Evolutionary conservation across 805 yeast species (phyloP), one percentile per base, ranked within the genome.

Genomic region (Candida sithepensis): DNA sequence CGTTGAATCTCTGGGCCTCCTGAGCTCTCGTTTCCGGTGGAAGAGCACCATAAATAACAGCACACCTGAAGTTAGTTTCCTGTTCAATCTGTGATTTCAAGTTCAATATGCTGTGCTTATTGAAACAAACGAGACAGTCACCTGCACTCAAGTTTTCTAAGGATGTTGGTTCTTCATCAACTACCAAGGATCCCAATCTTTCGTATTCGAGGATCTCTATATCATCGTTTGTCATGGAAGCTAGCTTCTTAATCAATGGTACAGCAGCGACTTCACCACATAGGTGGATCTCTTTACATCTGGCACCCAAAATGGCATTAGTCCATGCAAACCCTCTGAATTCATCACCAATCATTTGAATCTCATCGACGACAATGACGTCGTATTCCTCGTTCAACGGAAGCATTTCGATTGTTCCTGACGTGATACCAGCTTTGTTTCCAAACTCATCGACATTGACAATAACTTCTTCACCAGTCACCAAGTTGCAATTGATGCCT

Each of bases 391-490:
- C 77, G 41, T 70, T 71, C 38, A 81, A 54, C n/a, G 91, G 86
- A 18, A 89, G 73, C 98, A 94, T 92, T 61, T 94, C 99, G 18
- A 92, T 84, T 0, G 99, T 94, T 2, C 97, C 96, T 10, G 94
- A 81, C 1, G 92, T 81, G 16, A 90, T 65, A 1, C 79, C 78
- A 6, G 96, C 92, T n/a, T 75, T 71, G 43, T 79, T 78, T 2
- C 96, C 97, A 52, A 69, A 73, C 32, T 73, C 75, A 61, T 88
- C 96, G 3, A 78, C 54, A 49, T 83, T 85, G 2, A 83, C 79
- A 14, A 88, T 74, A 13, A 92, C 82, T 64, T 94, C 97, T 60
- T 94, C 99, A n/a, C 99, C 99, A 0, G 99, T 94, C 34, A 89
- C 71, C 43, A 94, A 69, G 65, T 91, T 94, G 66, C 97, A 91